Conservation (phyloP, 2,329 filamentous ascomycete genomes). For the Epichloe typhina region DNA sequence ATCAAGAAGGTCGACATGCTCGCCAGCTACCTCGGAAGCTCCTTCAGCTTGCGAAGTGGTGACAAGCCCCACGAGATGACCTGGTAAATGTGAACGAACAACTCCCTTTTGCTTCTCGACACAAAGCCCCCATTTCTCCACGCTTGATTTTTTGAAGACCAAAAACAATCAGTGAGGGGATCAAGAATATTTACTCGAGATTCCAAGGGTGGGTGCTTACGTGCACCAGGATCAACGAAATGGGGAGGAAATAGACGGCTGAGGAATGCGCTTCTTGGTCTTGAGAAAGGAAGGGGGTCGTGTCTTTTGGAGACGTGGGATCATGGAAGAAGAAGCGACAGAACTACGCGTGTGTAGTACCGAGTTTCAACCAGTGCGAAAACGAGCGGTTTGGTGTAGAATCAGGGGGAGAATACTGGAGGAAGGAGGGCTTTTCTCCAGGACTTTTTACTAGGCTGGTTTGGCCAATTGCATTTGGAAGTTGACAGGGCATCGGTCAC, state of each 20-base stretch:
- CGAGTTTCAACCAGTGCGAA: slow-evolving; percentile 2
- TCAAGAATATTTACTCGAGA: too few relatives aligned
- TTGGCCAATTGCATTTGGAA: slow-evolving; percentile 54
- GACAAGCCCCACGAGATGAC: slow-evolving; percentile 99
- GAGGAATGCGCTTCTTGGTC: neutral
- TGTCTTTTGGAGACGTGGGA: neutral
- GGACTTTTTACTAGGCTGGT: slow-evolving; percentile 33
- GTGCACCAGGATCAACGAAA: neutral
- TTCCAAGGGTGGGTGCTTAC: neutral
- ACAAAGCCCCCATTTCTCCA: neutral
- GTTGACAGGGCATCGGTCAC: slow-evolving; percentile 48
- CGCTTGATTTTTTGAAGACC: neutral
- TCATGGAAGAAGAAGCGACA: slow-evolving; percentile 4
- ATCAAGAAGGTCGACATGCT: slow-evolving; percentile 99
- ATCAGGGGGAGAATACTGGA: slow-evolving; percentile 17
- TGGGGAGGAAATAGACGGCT: neutral
- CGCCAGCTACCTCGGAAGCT: slow-evolving; percentile 82
- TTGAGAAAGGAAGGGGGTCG: neutral
- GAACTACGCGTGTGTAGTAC: slow-evolving; percentile 3
- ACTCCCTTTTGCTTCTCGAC: neutral
- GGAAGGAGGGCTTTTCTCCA: slow-evolving; percentile 20
- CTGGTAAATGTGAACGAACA: slow-evolving; percentile 53
- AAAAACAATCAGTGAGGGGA: slow-evolving; percentile 7
- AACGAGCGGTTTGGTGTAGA: slow-evolving; percentile 25
- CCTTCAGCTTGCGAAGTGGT: slow-evolving; percentile 97